These are phyloP conservation scores for Asterella californica DNA, from an alignment of 225 moss, liverwort and hornwort genomes.

Conservation along the genomic window DNA sequence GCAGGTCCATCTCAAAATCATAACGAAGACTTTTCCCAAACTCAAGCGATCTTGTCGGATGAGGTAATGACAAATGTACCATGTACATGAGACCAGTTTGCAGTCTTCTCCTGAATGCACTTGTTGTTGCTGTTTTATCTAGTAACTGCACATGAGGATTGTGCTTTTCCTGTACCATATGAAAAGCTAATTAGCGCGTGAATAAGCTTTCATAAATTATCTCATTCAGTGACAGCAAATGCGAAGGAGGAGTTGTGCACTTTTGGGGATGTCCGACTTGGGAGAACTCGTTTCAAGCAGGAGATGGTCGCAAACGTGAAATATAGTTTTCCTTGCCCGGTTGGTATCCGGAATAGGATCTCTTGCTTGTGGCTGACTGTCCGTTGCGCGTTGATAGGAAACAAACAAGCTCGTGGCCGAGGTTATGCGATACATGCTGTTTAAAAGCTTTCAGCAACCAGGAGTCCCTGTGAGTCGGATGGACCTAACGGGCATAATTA, in stretches of 20 bases:
- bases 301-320: neutral
- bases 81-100: neutral
- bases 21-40: constrained; percentile 6
- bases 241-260: neutral
- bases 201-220: too few species aligned
- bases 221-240: neutral
- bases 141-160: neutral
- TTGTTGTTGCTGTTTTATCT: neutral
- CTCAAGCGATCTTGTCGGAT: constrained; percentile 11
- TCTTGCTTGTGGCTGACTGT: neutral
- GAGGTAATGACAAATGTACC: neutral
- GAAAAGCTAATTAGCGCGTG: too few species aligned
- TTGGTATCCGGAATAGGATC: too few species aligned
- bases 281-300: neutral
- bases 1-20: neutral
- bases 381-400: constrained; percentile 47
- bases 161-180: neutral
- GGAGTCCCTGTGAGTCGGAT: constrained; percentile 82
- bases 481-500: constrained; percentile 65
- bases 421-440: constrained; percentile 89
- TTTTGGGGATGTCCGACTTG: neutral
- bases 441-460: constrained; percentile 81
- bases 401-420: constrained; percentile 74
- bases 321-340: neutral
- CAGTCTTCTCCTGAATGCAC: neutral